Conservation (phyloP, 2,329 filamentous ascomycete genomes). For the Paraphaeosphaeria sporulosa region DNA sequence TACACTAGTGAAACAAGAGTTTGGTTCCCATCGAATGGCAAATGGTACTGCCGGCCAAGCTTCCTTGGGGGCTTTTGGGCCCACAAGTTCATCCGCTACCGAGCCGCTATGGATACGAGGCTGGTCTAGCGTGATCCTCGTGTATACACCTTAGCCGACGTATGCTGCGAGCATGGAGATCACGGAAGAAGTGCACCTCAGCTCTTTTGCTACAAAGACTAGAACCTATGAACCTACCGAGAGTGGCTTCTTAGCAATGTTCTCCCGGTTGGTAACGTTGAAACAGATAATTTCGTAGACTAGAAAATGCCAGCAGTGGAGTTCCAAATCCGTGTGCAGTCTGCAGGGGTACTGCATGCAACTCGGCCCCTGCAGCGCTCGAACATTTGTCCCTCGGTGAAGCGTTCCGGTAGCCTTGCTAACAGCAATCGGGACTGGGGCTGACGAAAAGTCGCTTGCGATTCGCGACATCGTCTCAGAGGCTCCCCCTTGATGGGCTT, state of each 20-base stretch:
- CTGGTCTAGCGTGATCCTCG: background rate
- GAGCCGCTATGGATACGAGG: background rate
- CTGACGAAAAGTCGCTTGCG: background rate
- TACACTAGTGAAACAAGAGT: background rate
- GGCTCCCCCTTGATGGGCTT: background rate
- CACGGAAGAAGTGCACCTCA: background rate
- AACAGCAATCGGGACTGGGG: background rate
- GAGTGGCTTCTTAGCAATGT: too few species aligned
- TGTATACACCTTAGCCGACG: background rate
- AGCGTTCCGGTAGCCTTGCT: background rate
- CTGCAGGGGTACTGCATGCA: background rate
- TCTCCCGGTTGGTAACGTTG: too few species aligned
- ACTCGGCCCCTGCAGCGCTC: background rate
- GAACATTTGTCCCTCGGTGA: too few species aligned
- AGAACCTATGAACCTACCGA: too few species aligned
- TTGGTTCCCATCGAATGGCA: background rate
- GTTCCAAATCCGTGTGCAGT: too few species aligned
- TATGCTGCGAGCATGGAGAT: background rate
- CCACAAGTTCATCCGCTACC: background rate
- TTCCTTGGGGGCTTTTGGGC: background rate
- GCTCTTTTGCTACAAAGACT: too few species aligned
- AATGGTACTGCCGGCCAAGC: background rate
- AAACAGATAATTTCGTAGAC: too few species aligned
- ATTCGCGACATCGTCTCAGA: background rate
- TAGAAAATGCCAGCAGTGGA: too few species aligned